Percentiles rank a stretch among this genome's conserved stretches.
These are phyloP conservation scores for Gaultheria prostrata DNA, from an alignment of 148 eudicot species.

Conservation along the genomic window DNA sequence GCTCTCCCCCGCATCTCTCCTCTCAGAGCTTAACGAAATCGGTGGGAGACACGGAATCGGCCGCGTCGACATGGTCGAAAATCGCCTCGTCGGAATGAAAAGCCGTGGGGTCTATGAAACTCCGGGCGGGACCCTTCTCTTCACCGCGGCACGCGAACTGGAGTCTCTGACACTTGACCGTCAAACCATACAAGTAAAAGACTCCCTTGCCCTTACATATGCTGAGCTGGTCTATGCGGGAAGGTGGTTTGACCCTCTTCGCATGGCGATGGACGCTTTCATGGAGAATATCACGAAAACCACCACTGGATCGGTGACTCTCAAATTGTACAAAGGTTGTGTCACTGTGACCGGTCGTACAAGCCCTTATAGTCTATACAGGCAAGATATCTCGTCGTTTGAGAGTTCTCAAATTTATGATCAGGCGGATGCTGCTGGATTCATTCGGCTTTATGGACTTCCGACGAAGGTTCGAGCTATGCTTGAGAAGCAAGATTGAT, in stretches of 20 bases:
- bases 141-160: constrained; percentile 62
- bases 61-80: constrained; percentile 90
- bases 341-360: constrained; percentile 58
- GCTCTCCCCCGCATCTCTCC: constrained; percentile 85
- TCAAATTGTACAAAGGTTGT: constrained; percentile 76
- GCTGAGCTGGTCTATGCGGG: constrained; percentile 93
- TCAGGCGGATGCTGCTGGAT: constrained; percentile 94
- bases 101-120: constrained; percentile 95
- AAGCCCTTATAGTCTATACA: constrained; percentile 75
- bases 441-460: constrained; percentile 72
- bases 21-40: constrained; percentile 46
- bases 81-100: constrained; percentile 87
- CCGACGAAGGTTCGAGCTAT: constrained; percentile 80
- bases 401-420: constrained; percentile 75
- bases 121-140: constrained; percentile 88
- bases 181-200: constrained; percentile 73
- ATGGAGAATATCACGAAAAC: constrained; percentile 73
- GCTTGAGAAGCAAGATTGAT: constrained; percentile 44
- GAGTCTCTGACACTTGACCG: constrained; percentile 87
- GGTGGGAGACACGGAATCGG: constrained; percentile 87
- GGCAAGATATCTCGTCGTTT: constrained; percentile 83
- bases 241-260: constrained; percentile 85
- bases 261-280: constrained; percentile 76
- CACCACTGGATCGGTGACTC: constrained; percentile 82
- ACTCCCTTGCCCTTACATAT: constrained; percentile 69